These are phyloP conservation scores for Aspergillus tanneri DNA, from an alignment of 2,329 filamentous ascomycete species.

Conservation along the genomic window DNA sequence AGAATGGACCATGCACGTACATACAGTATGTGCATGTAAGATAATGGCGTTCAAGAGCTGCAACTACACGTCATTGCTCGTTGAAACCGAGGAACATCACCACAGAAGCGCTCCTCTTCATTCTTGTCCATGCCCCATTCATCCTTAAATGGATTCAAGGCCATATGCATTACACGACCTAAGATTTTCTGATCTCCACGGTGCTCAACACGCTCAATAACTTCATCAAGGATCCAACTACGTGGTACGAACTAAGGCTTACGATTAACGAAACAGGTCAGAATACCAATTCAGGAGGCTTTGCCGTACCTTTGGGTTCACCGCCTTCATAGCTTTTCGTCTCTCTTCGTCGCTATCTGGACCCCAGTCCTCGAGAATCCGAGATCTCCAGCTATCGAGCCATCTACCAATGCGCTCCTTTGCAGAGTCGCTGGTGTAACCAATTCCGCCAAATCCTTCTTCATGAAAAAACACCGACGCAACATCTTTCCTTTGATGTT, in stretches of 20 bases:
- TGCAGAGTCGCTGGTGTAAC: slow-evolving; percentile 62
- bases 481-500: slow-evolving; percentile 61
- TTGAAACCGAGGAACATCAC: slow-evolving; percentile 75
- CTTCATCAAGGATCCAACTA: slow-evolving; percentile 88
- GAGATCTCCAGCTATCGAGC: slow-evolving; percentile 74
- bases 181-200: slow-evolving; percentile 78
- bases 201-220: slow-evolving; percentile 86
- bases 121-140: slow-evolving; percentile 58
- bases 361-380: slow-evolving; percentile 75
- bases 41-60: slow-evolving; percentile 63
- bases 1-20: no score
- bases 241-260: slow-evolving; percentile 71
- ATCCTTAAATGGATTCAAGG: slow-evolving; percentile 80
- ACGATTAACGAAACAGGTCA: slow-evolving; percentile 3
- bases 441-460: slow-evolving; percentile 63
- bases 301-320: slow-evolving; percentile 71
- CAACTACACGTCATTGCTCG: slow-evolving; percentile 93
- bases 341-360: slow-evolving; percentile 62
- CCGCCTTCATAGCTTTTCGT: slow-evolving; percentile 71
- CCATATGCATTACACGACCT: slow-evolving; percentile 75
- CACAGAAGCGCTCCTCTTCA: slow-evolving; percentile 79
- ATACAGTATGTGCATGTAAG: background rate
- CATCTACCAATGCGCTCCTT: slow-evolving; percentile 69
- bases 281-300: background rate
- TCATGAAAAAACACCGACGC: slow-evolving; percentile 77